Evolutionary conservation across 2,329 filamentous ascomycete species (phyloP), one percentile per base, ranked within the genome.

Genomic region (Stromatinia cepivora): DNA sequence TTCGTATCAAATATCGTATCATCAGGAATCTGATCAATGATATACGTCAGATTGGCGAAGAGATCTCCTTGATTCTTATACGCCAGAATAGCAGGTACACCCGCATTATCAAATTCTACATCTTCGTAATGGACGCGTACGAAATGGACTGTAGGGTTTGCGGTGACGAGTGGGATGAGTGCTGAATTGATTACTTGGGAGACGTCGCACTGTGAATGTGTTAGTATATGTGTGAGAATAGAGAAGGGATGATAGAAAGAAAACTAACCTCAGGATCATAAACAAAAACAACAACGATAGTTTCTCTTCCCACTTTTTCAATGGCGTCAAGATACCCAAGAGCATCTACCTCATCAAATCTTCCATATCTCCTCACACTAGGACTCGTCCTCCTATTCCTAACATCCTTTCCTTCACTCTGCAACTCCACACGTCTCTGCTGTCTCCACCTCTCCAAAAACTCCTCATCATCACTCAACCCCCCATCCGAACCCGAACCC

Each of bases 271-370:
- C 86, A 71, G 92, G 87, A 77, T 97, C 93, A 79, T 93, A 95
- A 73, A 99, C 93, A 81, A 94, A 96, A 39, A 99, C 95, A 3
- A 97, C 91, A 2, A 98, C 94, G 4, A 91, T 86, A 0, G 92
- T 94, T 59, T 94, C 92, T 61, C 89, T 81, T 52, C 88, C 85
- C 6, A 94, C 92, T 81, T 93, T 95, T 82, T 99, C 95, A 75
- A 98, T 93, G 68, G 94, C 94, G 80, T 98, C 94, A n/a, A 99
- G 86, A 77, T 97, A 99, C 25, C 94, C 95, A 73, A 91, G 84
- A 10, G 93, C 94, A 82, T 98, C 94, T 1, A 98, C 95, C 70
- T 88, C 86, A 71, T 94, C 90, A 72, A 98, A 82, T 17, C 86
- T 87, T 31, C 95, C 95, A 78, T 91, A 98, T 70, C 90, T 84